A percentile compares a stretch with the other conserved stretches of the same genome.
These are phyloP conservation scores for Starmerella etchellsii DNA, from an alignment of 805 yeast genomes.

Conservation along the genomic window DNA sequence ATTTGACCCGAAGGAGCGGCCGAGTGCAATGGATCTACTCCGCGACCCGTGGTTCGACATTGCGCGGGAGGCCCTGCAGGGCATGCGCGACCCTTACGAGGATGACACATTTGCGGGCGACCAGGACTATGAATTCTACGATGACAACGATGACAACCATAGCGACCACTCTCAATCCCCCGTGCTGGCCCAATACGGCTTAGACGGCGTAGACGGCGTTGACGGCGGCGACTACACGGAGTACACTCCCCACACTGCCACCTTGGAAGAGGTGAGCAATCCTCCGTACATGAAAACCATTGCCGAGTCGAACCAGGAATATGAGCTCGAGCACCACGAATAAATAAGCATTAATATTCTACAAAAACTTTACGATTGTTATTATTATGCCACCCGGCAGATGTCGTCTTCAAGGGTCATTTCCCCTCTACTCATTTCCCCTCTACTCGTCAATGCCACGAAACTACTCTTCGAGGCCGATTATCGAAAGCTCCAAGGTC, in stretches of 20 bases:
- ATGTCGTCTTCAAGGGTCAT: neutral
- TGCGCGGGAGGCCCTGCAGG: conserved; percentile 15
- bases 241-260: neutral
- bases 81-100: neutral
- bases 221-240: no score
- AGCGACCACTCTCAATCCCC: neutral
- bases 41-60: conserved; percentile 27
- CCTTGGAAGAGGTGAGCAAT: neutral
- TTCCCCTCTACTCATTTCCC: no score
- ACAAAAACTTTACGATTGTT: no score
- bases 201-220: no score
- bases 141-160: neutral
- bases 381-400: no score
- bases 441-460: no score
- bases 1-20: conserved; percentile 68
- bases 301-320: conserved; percentile 6
- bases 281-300: conserved; percentile 1
- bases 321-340: neutral
- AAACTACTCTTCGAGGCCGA: conserved; percentile 46
- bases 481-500: conserved; percentile 85
- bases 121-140: neutral
- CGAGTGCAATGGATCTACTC: conserved; percentile 71
- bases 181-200: no score
- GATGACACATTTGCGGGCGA: neutral
- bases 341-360: neutral